These are phyloP conservation scores for Colletotrichum sp. DNA, from an alignment of 2,329 filamentous ascomycete species.

Conservation along the genomic window DNA sequence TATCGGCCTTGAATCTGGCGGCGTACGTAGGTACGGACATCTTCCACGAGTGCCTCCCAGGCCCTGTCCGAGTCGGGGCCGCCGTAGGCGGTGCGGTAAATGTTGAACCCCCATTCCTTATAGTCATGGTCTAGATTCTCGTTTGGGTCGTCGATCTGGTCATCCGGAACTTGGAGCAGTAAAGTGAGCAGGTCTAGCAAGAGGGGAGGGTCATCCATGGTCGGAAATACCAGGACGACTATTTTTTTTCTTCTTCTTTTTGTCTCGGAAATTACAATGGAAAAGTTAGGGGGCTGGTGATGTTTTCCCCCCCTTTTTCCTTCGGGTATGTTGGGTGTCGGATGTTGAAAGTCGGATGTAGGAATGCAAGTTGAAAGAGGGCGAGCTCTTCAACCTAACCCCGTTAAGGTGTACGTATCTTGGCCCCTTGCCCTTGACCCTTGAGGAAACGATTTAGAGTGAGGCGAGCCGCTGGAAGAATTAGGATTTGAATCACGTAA, in stretches of 20 bases:
- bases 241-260: background rate
- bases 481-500: no score
- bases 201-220: background rate
- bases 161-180: background rate
- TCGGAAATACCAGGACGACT: background rate
- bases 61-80: background rate
- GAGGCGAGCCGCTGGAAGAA: no score
- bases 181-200: background rate
- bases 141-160: background rate
- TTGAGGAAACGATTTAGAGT: no score
- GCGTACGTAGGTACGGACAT: background rate
- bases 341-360: background rate
- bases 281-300: background rate
- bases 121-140: background rate
- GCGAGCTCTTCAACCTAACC: no score
- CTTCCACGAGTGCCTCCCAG: background rate
- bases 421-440: no score
- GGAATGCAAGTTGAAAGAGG: background rate
- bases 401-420: no score
- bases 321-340: background rate
- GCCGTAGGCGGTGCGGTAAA: background rate
- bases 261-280: background rate
- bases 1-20: background rate
- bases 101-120: background rate
- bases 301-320: background rate